Percentiles rank a stretch among this genome's conserved stretches.
These are phyloP conservation scores for Pseudopithomyces maydicus DNA, from an alignment of 2,329 filamentous ascomycete genomes.

Conservation along the genomic window DNA sequence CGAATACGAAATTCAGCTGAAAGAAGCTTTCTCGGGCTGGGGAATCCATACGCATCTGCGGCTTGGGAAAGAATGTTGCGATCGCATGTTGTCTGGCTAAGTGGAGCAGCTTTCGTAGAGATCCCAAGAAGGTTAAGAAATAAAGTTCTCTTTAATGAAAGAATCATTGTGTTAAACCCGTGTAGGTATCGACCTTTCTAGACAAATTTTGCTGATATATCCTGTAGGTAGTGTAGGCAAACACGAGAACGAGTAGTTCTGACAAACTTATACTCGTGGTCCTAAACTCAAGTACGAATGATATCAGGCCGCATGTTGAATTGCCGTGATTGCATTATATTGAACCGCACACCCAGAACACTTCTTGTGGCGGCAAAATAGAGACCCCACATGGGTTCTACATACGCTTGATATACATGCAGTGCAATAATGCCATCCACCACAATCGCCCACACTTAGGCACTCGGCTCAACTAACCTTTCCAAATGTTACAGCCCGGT, in stretches of 20 bases:
- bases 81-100: neutral
- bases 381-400: constrained; percentile 14
- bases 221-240: no score
- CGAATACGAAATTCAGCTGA: no score
- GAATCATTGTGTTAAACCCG: constrained; percentile 5
- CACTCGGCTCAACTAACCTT: neutral
- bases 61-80: neutral
- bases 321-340: constrained; percentile 18
- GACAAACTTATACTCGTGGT: no score
- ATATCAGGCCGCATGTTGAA: neutral
- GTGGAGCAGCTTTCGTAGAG: constrained; percentile 5
- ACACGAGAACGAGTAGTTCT: neutral
- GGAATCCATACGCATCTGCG: constrained; percentile 12
- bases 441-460: neutral
- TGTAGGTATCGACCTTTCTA: no score
- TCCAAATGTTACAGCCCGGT: neutral
- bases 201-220: no score
- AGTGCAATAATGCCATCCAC: neutral
- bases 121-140: neutral
- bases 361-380: constrained; percentile 15
- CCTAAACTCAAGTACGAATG: no score
- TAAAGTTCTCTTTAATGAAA: neutral
- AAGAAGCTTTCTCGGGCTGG: no score
- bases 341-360: constrained; percentile 10
- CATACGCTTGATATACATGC: neutral